Conservation (phyloP, 2,329 filamentous ascomycete genomes). For the Pleoardoris graminearum region DNA sequence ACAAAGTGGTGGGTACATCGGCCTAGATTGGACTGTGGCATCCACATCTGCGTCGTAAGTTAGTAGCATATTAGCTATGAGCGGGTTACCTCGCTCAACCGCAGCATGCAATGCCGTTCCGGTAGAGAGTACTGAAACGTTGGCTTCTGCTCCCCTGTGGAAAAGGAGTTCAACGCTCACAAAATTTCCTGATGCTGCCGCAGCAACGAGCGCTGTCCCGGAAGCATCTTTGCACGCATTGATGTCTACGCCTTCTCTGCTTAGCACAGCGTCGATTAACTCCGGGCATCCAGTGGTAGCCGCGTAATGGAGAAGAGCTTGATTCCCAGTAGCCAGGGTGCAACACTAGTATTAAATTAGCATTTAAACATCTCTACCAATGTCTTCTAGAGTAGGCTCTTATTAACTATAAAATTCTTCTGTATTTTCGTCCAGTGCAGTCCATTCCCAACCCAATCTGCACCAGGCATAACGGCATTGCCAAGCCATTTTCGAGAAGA, state of each 20-base stretch:
- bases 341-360: background rate
- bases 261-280: conserved; percentile 5
- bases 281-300: conserved; percentile 4
- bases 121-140: background rate
- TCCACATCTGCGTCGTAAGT: background rate
- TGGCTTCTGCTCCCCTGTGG: background rate
- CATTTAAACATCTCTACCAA: background rate
- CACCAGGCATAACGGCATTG: no score
- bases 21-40: background rate
- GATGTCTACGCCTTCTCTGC: conserved; percentile 6
- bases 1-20: background rate
- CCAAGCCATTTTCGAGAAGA: background rate
- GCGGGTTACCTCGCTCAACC: background rate
- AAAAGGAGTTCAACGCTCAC: background rate
- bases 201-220: no score
- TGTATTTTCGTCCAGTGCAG: no score
- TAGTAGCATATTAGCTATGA: background rate
- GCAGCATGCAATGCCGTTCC: background rate
- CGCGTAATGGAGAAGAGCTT: conserved; percentile 6
- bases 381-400: no score
- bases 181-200: background rate
- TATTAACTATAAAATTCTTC: no score
- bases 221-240: no score
- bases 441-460: no score
- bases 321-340: background rate